These are phyloP conservation scores for Nemania sp. DNA, from an alignment of 2,329 filamentous ascomycete species.

Conservation along the genomic window DNA sequence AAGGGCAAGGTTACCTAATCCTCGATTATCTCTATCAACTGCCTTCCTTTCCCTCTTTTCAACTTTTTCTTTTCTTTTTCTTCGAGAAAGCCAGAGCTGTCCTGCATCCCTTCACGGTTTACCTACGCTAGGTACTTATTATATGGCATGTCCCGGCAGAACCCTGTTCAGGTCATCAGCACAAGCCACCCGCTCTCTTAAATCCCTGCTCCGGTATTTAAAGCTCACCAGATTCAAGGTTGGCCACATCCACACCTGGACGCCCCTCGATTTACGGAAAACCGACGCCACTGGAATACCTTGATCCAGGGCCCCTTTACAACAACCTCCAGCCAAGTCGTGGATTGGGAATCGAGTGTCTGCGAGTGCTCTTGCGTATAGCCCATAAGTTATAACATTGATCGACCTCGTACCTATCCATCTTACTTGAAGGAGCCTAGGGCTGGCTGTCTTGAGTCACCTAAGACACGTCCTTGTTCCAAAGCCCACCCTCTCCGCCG, in stretches of 20 bases:
- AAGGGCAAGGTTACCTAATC: constrained; percentile 9
- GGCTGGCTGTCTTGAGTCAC: not conserved
- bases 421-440: not conserved
- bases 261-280: not conserved
- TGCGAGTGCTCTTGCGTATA: too few species aligned
- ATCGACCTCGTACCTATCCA: not conserved
- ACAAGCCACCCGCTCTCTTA: constrained; percentile 1
- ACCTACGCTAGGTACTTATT: not conserved
- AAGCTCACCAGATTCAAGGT: constrained; percentile 2
- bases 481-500: not conserved
- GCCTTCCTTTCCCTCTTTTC: too few species aligned
- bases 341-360: too few species aligned
- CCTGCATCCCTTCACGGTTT: not conserved
- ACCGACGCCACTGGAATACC: not conserved
- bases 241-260: not conserved
- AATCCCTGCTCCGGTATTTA: not conserved
- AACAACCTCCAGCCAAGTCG: not conserved
- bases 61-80: too few species aligned
- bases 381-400: too few species aligned
- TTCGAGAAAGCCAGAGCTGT: not conserved
- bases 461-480: not conserved
- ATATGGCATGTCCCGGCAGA: too few species aligned
- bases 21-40: constrained; percentile 2
- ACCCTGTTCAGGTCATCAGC: not conserved
- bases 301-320: not conserved